phyloP scores from a whole-genome alignment of 805 yeast genomes.

The Starmera pachycereana region DNA sequence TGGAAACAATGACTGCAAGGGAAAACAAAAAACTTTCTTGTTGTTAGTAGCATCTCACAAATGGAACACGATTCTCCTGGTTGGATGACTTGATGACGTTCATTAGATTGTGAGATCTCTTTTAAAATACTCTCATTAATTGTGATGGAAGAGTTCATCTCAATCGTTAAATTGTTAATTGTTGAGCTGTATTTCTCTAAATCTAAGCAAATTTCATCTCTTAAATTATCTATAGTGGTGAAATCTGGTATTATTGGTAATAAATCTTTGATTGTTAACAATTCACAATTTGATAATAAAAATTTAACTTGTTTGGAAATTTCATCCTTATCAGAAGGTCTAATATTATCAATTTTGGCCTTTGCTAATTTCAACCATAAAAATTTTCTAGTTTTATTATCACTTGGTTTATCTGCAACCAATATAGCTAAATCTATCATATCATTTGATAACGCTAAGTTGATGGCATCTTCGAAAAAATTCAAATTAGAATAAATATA shows the following conservation, averaged over 20 bases:
- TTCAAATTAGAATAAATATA: conserved; percentile 58
- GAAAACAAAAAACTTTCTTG: conserved; percentile 66
- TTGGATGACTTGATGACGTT: conserved; percentile 56
- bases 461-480: conserved; percentile 72
- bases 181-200: conserved; percentile 60
- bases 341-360: conserved; percentile 17
- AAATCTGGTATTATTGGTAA: conserved; percentile 80
- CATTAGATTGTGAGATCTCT: conserved; percentile 43
- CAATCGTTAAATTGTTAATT: conserved; percentile 55
- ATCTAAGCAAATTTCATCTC: conserved; percentile 74
- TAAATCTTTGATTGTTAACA: conserved; percentile 66
- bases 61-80: conserved; percentile 77
- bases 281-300: conserved; percentile 33
- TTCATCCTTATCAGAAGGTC: conserved; percentile 19
- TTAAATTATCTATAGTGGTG: conserved; percentile 70
- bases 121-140: conserved; percentile 50
- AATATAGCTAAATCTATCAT: conserved; percentile 47
- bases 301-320: conserved; percentile 22
- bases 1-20: conserved; percentile 91
- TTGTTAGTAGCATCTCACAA: conserved; percentile 61
- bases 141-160: conserved; percentile 63
- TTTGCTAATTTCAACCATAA: conserved; percentile 59
- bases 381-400: conserved; percentile 46
- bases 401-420: conserved; percentile 47
- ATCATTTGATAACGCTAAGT: conserved; percentile 54